Evolutionary conservation across 2,329 filamentous ascomycete genomes (phyloP).

Genomic region (Nemania diffusa): DNA sequence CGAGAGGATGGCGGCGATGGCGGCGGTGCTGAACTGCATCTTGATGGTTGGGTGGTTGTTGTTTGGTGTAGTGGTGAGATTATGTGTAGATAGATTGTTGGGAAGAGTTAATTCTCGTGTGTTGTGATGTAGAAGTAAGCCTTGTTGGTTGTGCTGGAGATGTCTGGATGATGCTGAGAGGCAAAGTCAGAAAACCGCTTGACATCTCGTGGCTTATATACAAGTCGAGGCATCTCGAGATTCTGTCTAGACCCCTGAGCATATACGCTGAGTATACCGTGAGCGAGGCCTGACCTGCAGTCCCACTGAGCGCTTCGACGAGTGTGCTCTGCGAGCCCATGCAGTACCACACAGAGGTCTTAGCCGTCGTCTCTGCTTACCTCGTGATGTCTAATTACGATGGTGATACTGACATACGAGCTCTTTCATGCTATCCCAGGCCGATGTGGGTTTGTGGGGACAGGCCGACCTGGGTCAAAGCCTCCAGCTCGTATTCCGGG

Average conservation of each 20-base stretch:
- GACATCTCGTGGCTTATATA: constrained; percentile 30
- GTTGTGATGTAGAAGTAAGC: constrained; percentile 1
- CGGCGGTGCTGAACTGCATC: constrained; percentile 52
- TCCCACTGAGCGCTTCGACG: background rate
- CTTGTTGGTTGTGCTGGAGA: constrained; percentile 8
- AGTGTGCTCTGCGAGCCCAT: constrained; percentile 6
- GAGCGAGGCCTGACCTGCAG: background rate
- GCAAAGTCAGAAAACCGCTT: background rate
- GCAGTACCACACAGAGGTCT: constrained; percentile 24
- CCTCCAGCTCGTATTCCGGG: constrained; percentile 33
- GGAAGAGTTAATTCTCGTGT: background rate
- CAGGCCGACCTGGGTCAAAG: background rate
- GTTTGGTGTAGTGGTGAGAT: constrained; percentile 3
- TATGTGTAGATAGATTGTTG: constrained; percentile 12
- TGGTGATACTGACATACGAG: constrained; percentile 35
- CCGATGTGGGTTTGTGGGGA: constrained; percentile 32
- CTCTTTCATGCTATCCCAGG: constrained; percentile 13
- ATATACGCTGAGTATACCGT: too few relatives aligned
- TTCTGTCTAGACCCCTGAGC: constrained; percentile 6
- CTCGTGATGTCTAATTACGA: constrained; percentile 37
- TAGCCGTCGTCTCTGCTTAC: constrained; percentile 27
- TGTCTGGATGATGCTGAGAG: constrained; percentile 31
- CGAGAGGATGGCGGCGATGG: constrained; percentile 45
- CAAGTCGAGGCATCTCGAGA: constrained; percentile 6
- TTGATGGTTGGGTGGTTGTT: constrained; percentile 32